Evolutionary conservation across 2,329 filamentous ascomycete species (phyloP), one percentile per base, ranked within the genome.

Genomic region (Curvularia lunata): DNA sequence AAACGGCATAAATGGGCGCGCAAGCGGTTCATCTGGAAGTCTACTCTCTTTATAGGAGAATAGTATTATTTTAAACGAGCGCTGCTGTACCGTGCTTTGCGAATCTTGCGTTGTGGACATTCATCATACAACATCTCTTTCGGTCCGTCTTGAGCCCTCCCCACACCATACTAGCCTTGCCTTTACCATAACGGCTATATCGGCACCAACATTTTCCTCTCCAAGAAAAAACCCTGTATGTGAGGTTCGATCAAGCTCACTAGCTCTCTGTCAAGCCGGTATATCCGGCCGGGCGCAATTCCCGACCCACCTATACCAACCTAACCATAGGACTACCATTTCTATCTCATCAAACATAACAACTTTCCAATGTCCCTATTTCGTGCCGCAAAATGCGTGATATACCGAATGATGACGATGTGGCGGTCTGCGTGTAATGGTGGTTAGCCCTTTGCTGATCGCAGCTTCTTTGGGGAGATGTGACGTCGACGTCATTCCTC

Each of bases 161-260:
- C 30, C 16, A 37, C 41, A 12, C n/a, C 9, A 18, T 13, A 19
- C 8, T 23, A 18, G 27, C 25, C 46, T 41, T 27, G 16, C 13
- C 21, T 27, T n/a, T 21, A 7, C 13, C 21, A 13, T 6, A n/a
- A 40, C 53, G 48, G 41, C 12, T 56, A 38, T 32, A 25, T 23
- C 48, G 53, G 53, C 53, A 52, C 10, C 25, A 16, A 9, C 10
- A 16, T 19, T 19, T 21, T 21, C 23, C 23, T 37, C 16, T 37
- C 7, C 16, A 18, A 37, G 34, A 18, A 28, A 28, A 30, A 27
- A 49, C 16, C 48, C 28, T 52, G 41, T 40, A 38, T 13, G 34
- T 41, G 56, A 50, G 34, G 63, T 68, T 37, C 30, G 21, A 59
- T 53, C 59, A 67, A 68, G 61, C 67, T 66, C 62, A 59, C 61